A percentile compares a stretch with the other conserved stretches of the same genome.
Evolutionary conservation across 768 basidiomycete species (phyloP).

Genomic region (Tulasnella sp.): DNA sequence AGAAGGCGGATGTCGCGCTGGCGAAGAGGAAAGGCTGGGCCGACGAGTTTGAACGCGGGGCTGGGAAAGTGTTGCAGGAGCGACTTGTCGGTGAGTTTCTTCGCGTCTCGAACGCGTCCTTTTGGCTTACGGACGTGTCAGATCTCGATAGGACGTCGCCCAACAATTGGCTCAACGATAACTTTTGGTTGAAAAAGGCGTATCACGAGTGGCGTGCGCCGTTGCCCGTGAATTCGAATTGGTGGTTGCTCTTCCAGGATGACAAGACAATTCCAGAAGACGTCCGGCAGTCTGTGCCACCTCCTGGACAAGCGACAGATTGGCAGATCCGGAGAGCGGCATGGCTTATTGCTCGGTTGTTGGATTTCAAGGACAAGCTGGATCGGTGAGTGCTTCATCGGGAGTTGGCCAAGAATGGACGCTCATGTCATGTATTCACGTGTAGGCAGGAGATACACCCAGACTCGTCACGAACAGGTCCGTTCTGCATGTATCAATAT

Average conservation of each 20-base stretch:
- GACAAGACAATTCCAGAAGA: slow-evolving; percentile 48
- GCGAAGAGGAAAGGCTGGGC: slow-evolving; percentile 46
- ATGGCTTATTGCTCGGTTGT: slow-evolving; percentile 58
- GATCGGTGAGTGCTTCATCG: slow-evolving; percentile 37
- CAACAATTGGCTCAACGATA: slow-evolving; percentile 89
- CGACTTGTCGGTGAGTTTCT: slow-evolving; percentile 50
- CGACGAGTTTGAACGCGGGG: slow-evolving; percentile 54
- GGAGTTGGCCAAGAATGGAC: neutral
- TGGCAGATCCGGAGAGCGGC: slow-evolving; percentile 83
- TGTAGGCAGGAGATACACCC: slow-evolving; percentile 55
- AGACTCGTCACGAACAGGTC: slow-evolving; percentile 61
- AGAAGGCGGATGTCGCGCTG: slow-evolving; percentile 40
- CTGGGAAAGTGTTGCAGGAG: slow-evolving; percentile 59
- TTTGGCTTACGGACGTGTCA: slow-evolving; percentile 24
- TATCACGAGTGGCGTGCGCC: slow-evolving; percentile 84
- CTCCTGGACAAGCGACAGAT: slow-evolving; percentile 36
- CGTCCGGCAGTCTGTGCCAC: slow-evolving; percentile 13
- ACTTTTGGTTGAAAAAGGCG: slow-evolving; percentile 77
- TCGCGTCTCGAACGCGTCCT: neutral
- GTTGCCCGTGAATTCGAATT: slow-evolving; percentile 81
- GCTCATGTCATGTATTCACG: neutral
- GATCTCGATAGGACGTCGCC: slow-evolving; percentile 76
- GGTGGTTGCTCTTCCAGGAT: slow-evolving; percentile 83
- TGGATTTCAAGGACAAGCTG: slow-evolving; percentile 59
- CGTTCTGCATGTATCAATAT: slow-evolving; percentile 34